These are phyloP conservation scores for Camelina hispida DNA, from an alignment of 345 rosid species.

Conservation along the genomic window DNA sequence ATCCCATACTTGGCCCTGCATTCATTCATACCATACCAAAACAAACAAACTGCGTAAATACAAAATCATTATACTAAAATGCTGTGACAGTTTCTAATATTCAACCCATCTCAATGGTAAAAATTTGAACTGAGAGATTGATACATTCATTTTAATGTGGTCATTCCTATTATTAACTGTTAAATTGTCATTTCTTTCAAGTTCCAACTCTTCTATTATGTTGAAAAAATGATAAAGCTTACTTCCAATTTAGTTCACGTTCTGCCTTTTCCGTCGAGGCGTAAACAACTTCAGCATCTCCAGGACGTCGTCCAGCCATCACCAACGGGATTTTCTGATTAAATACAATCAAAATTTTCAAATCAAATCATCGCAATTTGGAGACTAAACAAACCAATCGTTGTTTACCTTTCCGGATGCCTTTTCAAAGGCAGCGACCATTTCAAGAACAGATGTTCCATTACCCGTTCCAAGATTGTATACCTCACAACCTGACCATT, in stretches of 20 bases:
- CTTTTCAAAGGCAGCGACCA: constrained; percentile 96
- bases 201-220: not conserved
- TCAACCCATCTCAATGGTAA: too few species aligned
- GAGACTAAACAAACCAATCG: not conserved
- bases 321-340: constrained; percentile 81
- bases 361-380: too few species aligned
- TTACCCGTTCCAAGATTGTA: constrained; percentile 97
- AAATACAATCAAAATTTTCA: not conserved
- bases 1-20: constrained; percentile 82
- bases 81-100: not conserved
- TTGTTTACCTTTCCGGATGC: constrained; percentile 84
- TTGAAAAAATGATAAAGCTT: constrained; percentile 43
- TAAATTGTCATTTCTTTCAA: not conserved
- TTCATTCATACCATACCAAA: constrained; percentile 22
- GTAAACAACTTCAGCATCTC: constrained; percentile 88
- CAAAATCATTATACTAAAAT: not conserved
- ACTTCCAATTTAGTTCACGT: constrained; percentile 88
- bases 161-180: not conserved
- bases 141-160: too few species aligned
- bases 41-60: not conserved
- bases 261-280: constrained; percentile 89
- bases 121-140: not conserved
- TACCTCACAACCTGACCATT: constrained; percentile 77
- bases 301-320: constrained; percentile 77
- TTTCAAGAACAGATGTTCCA: constrained; percentile 94